These are phyloP conservation scores for Ambrosia hybrid DNA, from an alignment of 140 eudicot genomes.

Conservation along the genomic window DNA sequence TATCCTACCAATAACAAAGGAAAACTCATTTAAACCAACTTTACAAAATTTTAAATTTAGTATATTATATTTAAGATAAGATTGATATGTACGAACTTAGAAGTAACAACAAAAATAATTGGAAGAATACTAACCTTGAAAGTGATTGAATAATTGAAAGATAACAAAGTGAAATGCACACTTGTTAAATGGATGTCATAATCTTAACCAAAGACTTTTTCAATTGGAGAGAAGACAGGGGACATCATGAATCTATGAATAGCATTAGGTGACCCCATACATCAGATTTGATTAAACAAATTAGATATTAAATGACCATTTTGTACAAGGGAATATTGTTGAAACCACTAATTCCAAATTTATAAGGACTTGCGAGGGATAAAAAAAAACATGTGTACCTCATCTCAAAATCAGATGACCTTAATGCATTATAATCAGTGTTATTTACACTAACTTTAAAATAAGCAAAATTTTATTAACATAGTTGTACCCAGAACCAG, in stretches of 20 bases:
- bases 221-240: slow-evolving; percentile 28
- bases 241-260: slow-evolving; percentile 37
- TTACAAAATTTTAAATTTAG: no score
- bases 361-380: background rate
- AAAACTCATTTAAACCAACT: no score
- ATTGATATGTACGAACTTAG: slow-evolving; percentile 16
- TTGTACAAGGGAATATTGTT: slow-evolving; percentile 14
- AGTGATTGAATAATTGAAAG: slow-evolving; percentile 27
- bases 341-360: background rate
- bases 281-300: slow-evolving; percentile 28
- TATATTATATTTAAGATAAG: no score
- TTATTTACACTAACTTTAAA: no score
- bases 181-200: slow-evolving; percentile 37
- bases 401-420: background rate
- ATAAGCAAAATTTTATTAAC: no score
- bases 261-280: slow-evolving; percentile 28
- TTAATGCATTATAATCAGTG: no score
- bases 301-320: background rate
- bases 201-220: slow-evolving; percentile 27
- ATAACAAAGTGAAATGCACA: slow-evolving; percentile 30
- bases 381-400: background rate
- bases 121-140: slow-evolving; percentile 17
- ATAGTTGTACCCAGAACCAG: no score
- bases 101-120: slow-evolving; percentile 12
- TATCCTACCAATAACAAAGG: no score